Evolutionary conservation across 805 yeast species (phyloP), one percentile per base, ranked within the genome.

Genomic region (Candida hispaniensis): DNA sequence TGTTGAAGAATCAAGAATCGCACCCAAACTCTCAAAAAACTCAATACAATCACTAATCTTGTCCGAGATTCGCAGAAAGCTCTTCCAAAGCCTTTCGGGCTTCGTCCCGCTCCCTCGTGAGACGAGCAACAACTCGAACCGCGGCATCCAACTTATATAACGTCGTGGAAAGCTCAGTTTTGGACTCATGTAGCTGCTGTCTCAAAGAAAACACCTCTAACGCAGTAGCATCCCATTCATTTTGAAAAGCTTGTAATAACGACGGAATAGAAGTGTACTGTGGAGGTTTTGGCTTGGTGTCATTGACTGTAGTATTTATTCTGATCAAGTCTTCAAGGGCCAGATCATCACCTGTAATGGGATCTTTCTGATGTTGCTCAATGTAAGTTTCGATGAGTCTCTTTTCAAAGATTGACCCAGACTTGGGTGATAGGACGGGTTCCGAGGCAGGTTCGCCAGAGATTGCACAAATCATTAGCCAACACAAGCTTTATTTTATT

Each of bases 121-220:
- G 73, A 19, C 67, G 65, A 0, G 93, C 75, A 1, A 88, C 93
- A 1, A 86, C 94, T 39, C 86, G 62, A 3, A 79, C 74, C 2
- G 95, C 93, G 1, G 96, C 95, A 52, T 86, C 97, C 44, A 80
- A 80, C 49, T 76, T 78, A 48, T 83, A 86, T 24, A 85, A 58
- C 0, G 94, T 76, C 2, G 78, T 60, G 18, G 91, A 75, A 30
- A 86, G 60, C 47, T 83, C 88, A 45, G 79, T 72, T 40, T 78
- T 68, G 1, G 85, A 66, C 14, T 63, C 61, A 34, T 65, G 69
- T 22, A 85, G 61, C 46, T 79, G 83, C 51, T 80, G 79, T 41
- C 91, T 66, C 43, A 86, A 59, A 23, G 74, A 69, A 49, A 82
- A 83, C 13, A 79, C 65, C 49, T 88, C 96, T 34, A 86, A 59